Conservation (phyloP, 2,329 filamentous ascomycete species). For the Gyromitra esculenta region DNA sequence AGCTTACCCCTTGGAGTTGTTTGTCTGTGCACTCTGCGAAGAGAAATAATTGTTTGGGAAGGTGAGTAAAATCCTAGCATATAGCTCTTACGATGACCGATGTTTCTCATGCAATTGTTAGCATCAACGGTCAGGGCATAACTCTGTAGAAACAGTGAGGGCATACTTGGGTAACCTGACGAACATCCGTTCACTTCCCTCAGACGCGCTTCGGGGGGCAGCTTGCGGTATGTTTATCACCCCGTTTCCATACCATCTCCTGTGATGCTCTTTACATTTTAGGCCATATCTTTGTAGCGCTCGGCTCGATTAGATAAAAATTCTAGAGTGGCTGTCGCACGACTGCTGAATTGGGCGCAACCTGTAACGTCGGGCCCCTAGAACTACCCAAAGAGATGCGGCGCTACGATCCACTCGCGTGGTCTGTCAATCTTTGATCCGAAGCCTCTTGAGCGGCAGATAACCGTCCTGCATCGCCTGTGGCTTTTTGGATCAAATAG, state of each 20-base stretch:
- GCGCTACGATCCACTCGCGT: conserved; percentile 31
- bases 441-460: conserved; percentile 16
- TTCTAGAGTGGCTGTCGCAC: conserved; percentile 14
- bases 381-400: conserved; percentile 13
- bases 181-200: conserved; percentile 12
- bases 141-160: neutral
- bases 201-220: neutral
- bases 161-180: neutral
- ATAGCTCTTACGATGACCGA: neutral
- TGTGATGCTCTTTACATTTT: conserved; percentile 11
- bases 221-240: conserved; percentile 11
- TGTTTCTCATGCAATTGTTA: neutral
- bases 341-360: conserved; percentile 37
- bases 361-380: conserved; percentile 31
- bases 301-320: neutral
- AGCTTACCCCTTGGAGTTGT: neutral
- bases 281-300: conserved; percentile 1
- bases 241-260: conserved; percentile 9
- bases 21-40: neutral
- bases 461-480: conserved; percentile 7
- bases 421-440: conserved; percentile 12
- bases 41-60: conserved; percentile 7
- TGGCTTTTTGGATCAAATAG: conserved; percentile 22
- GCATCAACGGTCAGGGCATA: conserved; percentile 7
- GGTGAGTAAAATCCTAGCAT: neutral